Evolutionary conservation across 2,329 filamentous ascomycete species (phyloP), one percentile per base, ranked within the genome.

Genomic region (Sporothrix pallida): DNA sequence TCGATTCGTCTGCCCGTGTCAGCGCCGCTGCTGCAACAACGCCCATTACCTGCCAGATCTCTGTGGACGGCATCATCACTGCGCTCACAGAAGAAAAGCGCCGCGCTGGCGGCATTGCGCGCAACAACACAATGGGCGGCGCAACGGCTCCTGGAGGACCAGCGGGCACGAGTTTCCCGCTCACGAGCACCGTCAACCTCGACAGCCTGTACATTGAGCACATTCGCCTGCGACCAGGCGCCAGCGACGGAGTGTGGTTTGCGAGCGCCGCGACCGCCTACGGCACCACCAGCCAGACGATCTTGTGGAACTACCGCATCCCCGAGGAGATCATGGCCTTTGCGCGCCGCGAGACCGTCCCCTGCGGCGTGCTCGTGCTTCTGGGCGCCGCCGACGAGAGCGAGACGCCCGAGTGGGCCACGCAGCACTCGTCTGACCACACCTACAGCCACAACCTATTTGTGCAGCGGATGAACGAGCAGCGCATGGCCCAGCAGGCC

Each of bases 241-340:
- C 77, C 42, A 81, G 80, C 0, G 80, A 82, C 44, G 87, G 87
- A 9, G 79, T 84, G 10, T 90, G 88, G 88, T 90, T 90, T 75
- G 86, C 87, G 42, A 86, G 84, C 74, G 85, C 84, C 1, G 84
- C 84, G 0, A 90, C 88, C 0, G 88, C 88, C 0, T 86, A 87
- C 74, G 86, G 86, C 23, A 87, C 86, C 0, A 83, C 85, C 0
- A 86, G 83, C 69, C 84, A 86, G 76, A 89, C 87, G 0, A 83
- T 89, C 10, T 82, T 90, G 2, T 90, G 88, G 88, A 88, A 86
- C 78, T 90, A 89, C 81, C 84, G 85, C 73, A 88, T 90, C 65
- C 87, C 88, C 0, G 83, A 86, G 23, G 83, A 84, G 2, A 80
- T 90, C 4, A 77, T 89, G 1, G 75, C 81, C 0, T 88, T 90